Evolutionary conservation across 2,329 filamentous ascomycete genomes (phyloP), one percentile per base, ranked within the genome.

Genomic region (Monosporascus sp.): DNA sequence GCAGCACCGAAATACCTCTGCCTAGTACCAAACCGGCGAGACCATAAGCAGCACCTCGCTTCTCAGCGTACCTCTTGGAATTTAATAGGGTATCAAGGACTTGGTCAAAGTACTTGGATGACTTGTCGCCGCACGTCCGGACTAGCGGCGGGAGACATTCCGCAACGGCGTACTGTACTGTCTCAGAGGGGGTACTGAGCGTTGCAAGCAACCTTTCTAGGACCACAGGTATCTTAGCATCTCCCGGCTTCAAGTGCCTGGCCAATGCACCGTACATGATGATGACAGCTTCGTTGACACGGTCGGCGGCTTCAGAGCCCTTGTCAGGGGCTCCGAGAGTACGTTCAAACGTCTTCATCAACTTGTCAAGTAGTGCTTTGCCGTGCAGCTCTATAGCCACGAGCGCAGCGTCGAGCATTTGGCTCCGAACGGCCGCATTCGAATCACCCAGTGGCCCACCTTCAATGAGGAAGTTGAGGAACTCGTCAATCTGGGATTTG

Each of bases 181-280:
- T 92, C 71, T 99, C 94, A 0, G 94, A 97, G 28, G 94, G 94
- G 14, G 93, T 97, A 69, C 88, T 94, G 45, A 99, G 77, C 7
- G 95, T 97, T 22, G 85, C 84, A 52, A 99, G 79, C 22, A 99
- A 78, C 57, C 91, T 85, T 61, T 93, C 87, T 49, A 99, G 86
- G 46, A 99, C 94, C 53, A 88, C 85, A 1, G 92, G 91, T 48
- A 97, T 84, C 64, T 95, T 92, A 60, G 84, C 74, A 69, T 99
- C 94, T n/a, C 91, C 91, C 7, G 85, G 73, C 60, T 88, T 84
- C 55, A 99, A 75, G 75, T 99, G 94, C 50, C 89, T 85, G 44
- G 92, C 94, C 38, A 99, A 76, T 50, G 95, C 93, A 68, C 94
- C 94, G 64, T 99, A 99, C 69, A 99, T 87, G 63, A 99, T 94